Percentiles rank a stretch among this genome's conserved stretches.
phyloP scores from a whole-genome alignment of 345 rosid genomes.

The Viola odorata region DNA sequence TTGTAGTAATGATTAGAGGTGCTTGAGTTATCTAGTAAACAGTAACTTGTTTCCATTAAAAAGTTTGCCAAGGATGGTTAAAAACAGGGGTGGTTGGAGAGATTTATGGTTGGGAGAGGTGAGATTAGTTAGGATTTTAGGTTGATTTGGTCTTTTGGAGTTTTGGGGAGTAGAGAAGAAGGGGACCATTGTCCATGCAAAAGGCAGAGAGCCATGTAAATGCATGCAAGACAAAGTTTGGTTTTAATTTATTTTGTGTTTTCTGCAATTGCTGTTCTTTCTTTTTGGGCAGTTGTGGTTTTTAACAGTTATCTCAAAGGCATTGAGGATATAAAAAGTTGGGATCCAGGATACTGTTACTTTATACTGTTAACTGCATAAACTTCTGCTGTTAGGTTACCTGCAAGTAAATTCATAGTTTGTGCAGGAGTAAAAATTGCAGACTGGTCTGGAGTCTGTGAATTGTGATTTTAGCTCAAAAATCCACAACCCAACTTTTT shows the following conservation, averaged over 20 bases:
- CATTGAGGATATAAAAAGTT: constrained; percentile 18
- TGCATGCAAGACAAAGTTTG: constrained; percentile 33
- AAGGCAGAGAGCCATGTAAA: constrained; percentile 19
- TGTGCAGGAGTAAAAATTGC: no score
- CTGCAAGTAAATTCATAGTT: no score
- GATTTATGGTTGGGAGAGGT: constrained; percentile 14
- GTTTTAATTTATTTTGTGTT: constrained; percentile 8
- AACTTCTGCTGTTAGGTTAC: no score
- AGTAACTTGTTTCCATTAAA: not conserved
- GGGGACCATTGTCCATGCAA: constrained; percentile 34
- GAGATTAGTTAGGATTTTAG: constrained; percentile 15
- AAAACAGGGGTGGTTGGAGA: constrained; percentile 25
- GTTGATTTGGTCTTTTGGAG: constrained; percentile 9
- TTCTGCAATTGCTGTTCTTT: constrained; percentile 25
- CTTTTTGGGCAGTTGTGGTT: constrained; percentile 13
- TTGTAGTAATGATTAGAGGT: not conserved
- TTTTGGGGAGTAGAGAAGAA: not conserved
- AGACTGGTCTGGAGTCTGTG: no score
- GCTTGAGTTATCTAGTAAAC: not conserved
- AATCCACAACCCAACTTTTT: no score
- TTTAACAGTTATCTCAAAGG: constrained; percentile 5
- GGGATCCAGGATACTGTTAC: not conserved
- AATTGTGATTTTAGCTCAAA: no score
- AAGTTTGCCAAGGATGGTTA: constrained; percentile 4
- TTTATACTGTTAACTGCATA: no score